Percentiles rank a stretch among this genome's conserved stretches.
These are phyloP conservation scores for Fusarium kyushuense DNA, from an alignment of 2,329 filamentous ascomycete genomes.

Conservation along the genomic window DNA sequence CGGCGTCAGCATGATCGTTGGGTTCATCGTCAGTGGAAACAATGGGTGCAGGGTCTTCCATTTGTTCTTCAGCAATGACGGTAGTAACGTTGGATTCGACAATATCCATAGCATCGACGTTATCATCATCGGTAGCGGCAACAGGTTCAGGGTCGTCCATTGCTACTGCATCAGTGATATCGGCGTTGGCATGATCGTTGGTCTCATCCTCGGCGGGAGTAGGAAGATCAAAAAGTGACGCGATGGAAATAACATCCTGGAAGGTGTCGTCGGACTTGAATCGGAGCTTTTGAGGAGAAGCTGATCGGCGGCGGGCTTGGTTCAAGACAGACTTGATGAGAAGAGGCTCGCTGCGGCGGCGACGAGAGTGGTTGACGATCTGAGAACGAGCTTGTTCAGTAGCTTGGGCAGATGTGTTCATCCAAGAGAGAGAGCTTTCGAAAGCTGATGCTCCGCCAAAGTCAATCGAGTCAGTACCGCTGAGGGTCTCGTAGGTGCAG, in stretches of 20 bases:
- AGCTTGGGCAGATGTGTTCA: slow-evolving; percentile 39
- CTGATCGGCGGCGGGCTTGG: slow-evolving; percentile 46
- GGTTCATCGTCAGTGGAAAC: neutral
- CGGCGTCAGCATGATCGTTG: neutral
- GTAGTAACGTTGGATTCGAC: too few species aligned
- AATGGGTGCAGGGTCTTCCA: neutral
- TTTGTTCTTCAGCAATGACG: too few species aligned
- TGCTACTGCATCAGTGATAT: neutral
- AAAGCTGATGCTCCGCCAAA: slow-evolving; percentile 49
- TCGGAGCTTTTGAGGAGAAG: slow-evolving; percentile 48
- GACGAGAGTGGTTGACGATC: slow-evolving; percentile 42
- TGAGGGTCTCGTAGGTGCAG: slow-evolving; percentile 25
- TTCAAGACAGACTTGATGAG: slow-evolving; percentile 44
- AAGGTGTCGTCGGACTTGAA: slow-evolving; percentile 40
- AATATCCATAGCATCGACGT: too few species aligned
- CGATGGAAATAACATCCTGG: slow-evolving; percentile 27
- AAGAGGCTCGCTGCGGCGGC: slow-evolving; percentile 54
- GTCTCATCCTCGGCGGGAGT: too few species aligned
- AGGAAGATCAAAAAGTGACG: slow-evolving; percentile 10
- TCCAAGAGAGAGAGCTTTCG: slow-evolving; percentile 48
- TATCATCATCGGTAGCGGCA: too few species aligned
- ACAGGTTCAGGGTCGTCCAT: neutral
- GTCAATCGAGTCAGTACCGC: slow-evolving; percentile 38
- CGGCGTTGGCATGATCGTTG: neutral
- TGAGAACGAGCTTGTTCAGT: slow-evolving; percentile 42